Conservation (phyloP, 2,329 filamentous ascomycete species). For the Onygenales sp. region DNA sequence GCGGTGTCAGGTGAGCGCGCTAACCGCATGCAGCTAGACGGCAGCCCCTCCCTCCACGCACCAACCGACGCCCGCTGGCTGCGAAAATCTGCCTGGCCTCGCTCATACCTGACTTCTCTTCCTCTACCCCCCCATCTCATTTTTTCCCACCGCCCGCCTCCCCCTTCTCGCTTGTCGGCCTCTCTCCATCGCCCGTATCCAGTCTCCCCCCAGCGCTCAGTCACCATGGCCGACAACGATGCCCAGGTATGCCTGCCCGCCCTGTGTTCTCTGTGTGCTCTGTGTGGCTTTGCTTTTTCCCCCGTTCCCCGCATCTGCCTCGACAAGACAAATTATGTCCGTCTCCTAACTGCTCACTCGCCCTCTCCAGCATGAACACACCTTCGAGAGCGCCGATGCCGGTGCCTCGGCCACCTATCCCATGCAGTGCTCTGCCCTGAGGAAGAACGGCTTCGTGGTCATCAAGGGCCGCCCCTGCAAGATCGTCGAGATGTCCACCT, state of each 20-base stretch:
- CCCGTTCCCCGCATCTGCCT: slow-evolving; percentile 16
- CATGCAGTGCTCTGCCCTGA: slow-evolving; percentile 99
- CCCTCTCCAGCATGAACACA: slow-evolving; percentile 52
- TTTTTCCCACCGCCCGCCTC: slow-evolving; percentile 10
- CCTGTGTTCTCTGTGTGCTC: neutral
- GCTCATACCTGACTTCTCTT: no score
- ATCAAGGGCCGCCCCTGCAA: slow-evolving; percentile 99
- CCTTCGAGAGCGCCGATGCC: slow-evolving; percentile 91
- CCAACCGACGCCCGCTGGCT: slow-evolving; percentile 2
- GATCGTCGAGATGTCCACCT: slow-evolving; percentile 99
- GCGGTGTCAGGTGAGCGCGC: neutral
- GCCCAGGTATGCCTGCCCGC: slow-evolving; percentile 46
- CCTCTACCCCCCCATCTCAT: slow-evolving; percentile 12
- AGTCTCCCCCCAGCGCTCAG: slow-evolving; percentile 11
- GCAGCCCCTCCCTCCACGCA: slow-evolving; percentile 5
- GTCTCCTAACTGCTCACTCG: neutral
- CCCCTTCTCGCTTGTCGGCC: slow-evolving; percentile 14
- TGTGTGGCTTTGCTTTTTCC: slow-evolving; percentile 7
- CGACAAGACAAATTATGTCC: neutral
- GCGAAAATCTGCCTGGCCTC: slow-evolving; percentile 1
- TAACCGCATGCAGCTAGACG: slow-evolving; percentile 5
- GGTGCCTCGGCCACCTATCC: slow-evolving; percentile 90
- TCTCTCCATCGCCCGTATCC: slow-evolving; percentile 12
- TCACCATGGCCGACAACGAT: slow-evolving; percentile 55
- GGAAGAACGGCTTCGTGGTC: slow-evolving; percentile 97